Base-by-base conservation (phyloP, 164 flowering plant genomes). In the Vitis amurensis region DNA sequence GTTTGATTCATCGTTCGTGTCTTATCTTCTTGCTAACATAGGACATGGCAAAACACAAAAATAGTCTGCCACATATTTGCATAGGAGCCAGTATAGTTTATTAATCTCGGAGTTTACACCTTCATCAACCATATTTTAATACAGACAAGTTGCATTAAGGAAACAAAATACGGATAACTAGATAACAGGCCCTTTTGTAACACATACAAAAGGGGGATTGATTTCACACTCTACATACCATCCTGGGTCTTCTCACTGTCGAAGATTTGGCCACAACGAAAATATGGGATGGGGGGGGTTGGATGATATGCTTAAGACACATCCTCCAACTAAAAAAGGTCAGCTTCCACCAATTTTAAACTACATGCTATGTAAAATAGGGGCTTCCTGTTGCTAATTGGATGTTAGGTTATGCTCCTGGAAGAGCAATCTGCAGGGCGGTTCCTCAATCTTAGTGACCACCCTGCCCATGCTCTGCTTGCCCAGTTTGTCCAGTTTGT, bases 391-490 rank as follows among this genome's bases (percentile, higher is more conserved):
- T 73, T 69, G 76, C 79, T 80, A 78, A 69, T 71, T 68, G 80
- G 89, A 85, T 85, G 89, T 87, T 85, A 88, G 85, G 72, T 79
- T 79, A 81, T 76, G 80, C 77, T 76, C 79, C 81, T 55, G 59
- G 49, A 71, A 68, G 47, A 67, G 61, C 64, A 52, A 55, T 56
- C 53, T 68, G 55, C 48, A 63, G 61, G 62, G 67, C 47, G 50
- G 13, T 29, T 7, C 60, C 66, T 14, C 44, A 53, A 71, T 47
- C 69, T 75, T 75, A 81, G 47, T 71, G 78, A 77, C 82, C 78
- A 69, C 83, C 76, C 73, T 74, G 76, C 50, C 14, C 71, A 69
- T 23, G 57, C 49, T 85, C 87, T 63, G 76, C 27, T 23, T 23
- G 27, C 27, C 27, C 27, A 23, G 27, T 73, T 66, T 85, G 71